Conservation (phyloP, 2,329 filamentous ascomycete species). For the Zymoseptoria crescenta region DNA sequence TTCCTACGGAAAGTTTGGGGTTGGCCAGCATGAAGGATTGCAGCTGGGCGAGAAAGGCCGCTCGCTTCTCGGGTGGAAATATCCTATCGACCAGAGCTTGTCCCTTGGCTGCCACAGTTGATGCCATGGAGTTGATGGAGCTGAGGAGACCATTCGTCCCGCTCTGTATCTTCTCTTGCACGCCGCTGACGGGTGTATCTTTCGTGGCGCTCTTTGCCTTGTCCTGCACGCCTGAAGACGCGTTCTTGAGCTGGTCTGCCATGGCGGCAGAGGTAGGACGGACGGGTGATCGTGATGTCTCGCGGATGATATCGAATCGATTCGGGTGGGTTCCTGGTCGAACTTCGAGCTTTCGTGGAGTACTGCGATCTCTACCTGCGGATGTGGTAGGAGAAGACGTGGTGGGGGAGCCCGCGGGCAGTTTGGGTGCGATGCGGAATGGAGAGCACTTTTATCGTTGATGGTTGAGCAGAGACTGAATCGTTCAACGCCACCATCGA, state of each 20-base stretch:
- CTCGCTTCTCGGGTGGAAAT: constrained; percentile 54
- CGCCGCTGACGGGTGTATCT: constrained; percentile 12
- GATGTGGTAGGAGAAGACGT: constrained; percentile 12
- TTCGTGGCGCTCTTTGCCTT: constrained; percentile 16
- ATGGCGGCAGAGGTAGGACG: constrained; percentile 11
- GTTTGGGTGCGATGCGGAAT: background rate
- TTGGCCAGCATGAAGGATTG: constrained; percentile 53
- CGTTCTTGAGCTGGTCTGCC: constrained; percentile 19
- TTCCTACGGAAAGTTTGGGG: constrained; percentile 61
- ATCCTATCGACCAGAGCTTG: constrained; percentile 41
- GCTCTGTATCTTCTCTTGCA: constrained; percentile 21
- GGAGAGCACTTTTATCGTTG: background rate
- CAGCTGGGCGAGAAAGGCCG: constrained; percentile 47
- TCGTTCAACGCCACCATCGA: background rate
- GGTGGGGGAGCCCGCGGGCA: constrained; percentile 3
- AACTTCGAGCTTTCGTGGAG: constrained; percentile 25
- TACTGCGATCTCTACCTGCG: constrained; percentile 9
- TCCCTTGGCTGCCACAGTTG: constrained; percentile 22
- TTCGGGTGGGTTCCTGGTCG: constrained; percentile 18
- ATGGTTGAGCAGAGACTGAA: background rate
- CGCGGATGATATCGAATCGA: constrained; percentile 16
- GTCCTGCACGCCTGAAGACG: constrained; percentile 10
- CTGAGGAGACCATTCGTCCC: constrained; percentile 23
- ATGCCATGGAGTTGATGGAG: constrained; percentile 24
- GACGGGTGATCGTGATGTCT: constrained; percentile 17